Evolutionary conservation across 768 basidiomycete genomes (phyloP).

Genomic region (Termitomyces sp.): DNA sequence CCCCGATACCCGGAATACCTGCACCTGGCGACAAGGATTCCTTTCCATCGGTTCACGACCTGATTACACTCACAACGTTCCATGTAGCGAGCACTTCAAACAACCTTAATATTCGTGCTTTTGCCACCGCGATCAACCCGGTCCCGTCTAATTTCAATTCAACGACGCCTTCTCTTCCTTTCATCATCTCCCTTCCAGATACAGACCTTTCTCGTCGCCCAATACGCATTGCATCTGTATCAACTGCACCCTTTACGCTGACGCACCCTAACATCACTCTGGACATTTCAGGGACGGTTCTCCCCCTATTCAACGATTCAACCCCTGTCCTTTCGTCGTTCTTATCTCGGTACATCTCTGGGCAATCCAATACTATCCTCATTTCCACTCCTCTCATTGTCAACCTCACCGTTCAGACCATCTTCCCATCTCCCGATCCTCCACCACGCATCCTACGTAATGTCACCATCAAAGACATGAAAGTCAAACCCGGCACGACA

Average conservation of each 20-base stretch:
- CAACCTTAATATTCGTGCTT: slow-evolving; percentile 39
- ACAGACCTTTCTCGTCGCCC: slow-evolving; percentile 10
- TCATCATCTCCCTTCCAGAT: slow-evolving; percentile 48
- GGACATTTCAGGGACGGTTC: slow-evolving; percentile 47
- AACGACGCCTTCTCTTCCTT: slow-evolving; percentile 54
- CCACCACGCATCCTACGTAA: slow-evolving; percentile 62
- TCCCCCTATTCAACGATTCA: slow-evolving; percentile 39
- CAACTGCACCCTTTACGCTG: slow-evolving; percentile 50
- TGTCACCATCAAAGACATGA: slow-evolving; percentile 75
- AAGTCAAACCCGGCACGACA: slow-evolving; percentile 45
- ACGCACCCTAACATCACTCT: slow-evolving; percentile 68
- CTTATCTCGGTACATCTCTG: slow-evolving; percentile 60
- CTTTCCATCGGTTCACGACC: slow-evolving; percentile 50
- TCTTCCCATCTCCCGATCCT: slow-evolving; percentile 63
- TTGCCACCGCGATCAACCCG: slow-evolving; percentile 56
- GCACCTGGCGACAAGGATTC: slow-evolving; percentile 43
- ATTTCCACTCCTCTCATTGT: slow-evolving; percentile 55
- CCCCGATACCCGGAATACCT: slow-evolving; percentile 58
- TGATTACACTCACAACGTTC: slow-evolving; percentile 60
- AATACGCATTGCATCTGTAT: slow-evolving; percentile 49
- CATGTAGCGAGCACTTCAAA: slow-evolving; percentile 26
- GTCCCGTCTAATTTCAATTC: slow-evolving; percentile 43
- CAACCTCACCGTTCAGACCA: slow-evolving; percentile 35
- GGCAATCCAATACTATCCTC: slow-evolving; percentile 47
- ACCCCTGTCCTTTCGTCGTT: slow-evolving; percentile 51